Percentiles rank a stretch among this genome's conserved stretches.
Evolutionary conservation across 208 protist genomes (phyloP).

Genomic region (Acanthamoeba sp.): DNA sequence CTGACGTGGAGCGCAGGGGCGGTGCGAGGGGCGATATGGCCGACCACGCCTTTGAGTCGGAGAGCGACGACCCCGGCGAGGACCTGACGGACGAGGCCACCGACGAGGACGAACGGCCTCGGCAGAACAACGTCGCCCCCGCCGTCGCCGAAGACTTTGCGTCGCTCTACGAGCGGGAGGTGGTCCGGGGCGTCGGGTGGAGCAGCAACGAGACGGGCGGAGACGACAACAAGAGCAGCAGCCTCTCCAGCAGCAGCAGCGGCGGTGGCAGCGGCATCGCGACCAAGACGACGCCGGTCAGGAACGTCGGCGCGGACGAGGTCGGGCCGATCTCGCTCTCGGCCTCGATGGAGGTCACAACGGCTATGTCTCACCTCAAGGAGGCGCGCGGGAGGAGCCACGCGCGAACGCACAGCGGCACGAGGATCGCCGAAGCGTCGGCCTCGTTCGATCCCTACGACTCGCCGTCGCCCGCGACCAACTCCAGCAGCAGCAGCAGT

Average conservation of each 20-base stretch:
- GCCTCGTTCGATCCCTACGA: not conserved
- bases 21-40: not conserved
- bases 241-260: not conserved
- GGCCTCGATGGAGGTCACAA: not conserved
- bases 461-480: not conserved
- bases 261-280: not conserved
- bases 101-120: conserved; percentile 19
- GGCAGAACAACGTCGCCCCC: not conserved
- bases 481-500: too few relatives aligned
- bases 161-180: conserved; percentile 33
- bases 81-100: conserved; percentile 42
- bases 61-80: conserved; percentile 28
- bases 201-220: not conserved
- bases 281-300: not conserved
- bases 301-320: not conserved
- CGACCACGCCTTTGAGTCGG: not conserved
- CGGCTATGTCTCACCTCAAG: not conserved
- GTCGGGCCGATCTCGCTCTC: not conserved
- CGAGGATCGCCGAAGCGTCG: not conserved
- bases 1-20: not conserved
- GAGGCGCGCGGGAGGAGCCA: not conserved
- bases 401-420: not conserved
- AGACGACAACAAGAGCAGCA: not conserved
- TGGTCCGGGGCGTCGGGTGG: not conserved
- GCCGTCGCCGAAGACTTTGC: not conserved